Evolutionary conservation across 73 alveolate genomes (phyloP).

Genomic region (Paramecium bursaria): DNA sequence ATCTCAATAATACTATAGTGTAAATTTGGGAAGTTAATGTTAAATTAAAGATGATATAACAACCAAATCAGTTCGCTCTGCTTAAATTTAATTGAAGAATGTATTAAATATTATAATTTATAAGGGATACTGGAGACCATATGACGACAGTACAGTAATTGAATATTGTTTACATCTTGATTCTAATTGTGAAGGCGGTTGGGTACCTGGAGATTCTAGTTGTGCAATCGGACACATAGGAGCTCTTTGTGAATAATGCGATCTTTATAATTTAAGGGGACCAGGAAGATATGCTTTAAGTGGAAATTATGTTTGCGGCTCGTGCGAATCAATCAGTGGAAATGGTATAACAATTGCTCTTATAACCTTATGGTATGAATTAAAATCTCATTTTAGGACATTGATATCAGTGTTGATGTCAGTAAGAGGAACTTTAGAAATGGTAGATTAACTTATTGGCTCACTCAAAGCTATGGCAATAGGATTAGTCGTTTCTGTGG

Average conservation of each 20-base stretch:
- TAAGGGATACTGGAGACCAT: slow-evolving; percentile 72
- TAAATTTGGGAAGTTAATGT: neutral
- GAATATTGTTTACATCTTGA: slow-evolving; percentile 23
- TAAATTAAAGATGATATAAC: neutral
- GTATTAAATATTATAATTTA: too few relatives aligned
- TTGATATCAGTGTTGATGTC: slow-evolving; percentile 13
- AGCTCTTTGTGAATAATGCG: slow-evolving; percentile 66
- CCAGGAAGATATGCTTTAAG: slow-evolving; percentile 47
- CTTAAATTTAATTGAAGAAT: neutral
- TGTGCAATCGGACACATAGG: slow-evolving; percentile 64
- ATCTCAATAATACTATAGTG: neutral
- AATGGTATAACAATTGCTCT: slow-evolving; percentile 35
- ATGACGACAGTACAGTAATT: neutral
- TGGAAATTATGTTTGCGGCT: slow-evolving; percentile 48
- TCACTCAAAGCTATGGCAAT: too few relatives aligned
- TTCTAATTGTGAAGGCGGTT: slow-evolving; percentile 56
- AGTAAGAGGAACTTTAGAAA: slow-evolving; percentile 26
- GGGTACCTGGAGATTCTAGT: slow-evolving; percentile 45
- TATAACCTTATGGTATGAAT: slow-evolving; percentile 11
- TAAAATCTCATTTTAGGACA: neutral
- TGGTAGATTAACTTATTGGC: too few relatives aligned
- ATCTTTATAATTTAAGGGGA: slow-evolving; percentile 33
- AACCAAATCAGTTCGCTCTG: slow-evolving; percentile 12
- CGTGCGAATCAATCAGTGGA: slow-evolving; percentile 24
- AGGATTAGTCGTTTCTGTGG: too few relatives aligned